Evolutionary conservation across 2,329 filamentous ascomycete species (phyloP), one percentile per base, ranked within the genome.

Genomic region (Podosphaera xanthii): DNA sequence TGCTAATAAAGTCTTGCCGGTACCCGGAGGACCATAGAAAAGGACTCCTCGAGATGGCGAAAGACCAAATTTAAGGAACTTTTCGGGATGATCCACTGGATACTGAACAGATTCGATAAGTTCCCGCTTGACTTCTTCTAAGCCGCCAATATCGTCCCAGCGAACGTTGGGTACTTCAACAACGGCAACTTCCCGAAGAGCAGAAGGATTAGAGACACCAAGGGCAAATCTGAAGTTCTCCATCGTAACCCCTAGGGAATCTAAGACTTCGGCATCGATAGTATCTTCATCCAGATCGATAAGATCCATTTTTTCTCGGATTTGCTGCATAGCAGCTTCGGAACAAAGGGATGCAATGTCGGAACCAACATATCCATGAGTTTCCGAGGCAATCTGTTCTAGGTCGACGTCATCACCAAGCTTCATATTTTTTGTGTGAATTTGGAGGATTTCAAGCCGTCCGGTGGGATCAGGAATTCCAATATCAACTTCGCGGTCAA

Each of bases 401-500:
- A 98, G 81, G 69, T 98, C 92, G 62, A 98, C 92, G 67, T 97
- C 92, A 60, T 97, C 92, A 61, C 75, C 89, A 62, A 98, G 82
- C 79, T 98, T 98, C 92, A 98, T 98, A 81, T 98, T 98, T 85
- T 98, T 98, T 73, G 92, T 98, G 80, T 98, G 92, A 66, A 98
- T 98, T 74, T 94, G 88, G 62, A 98, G 83, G 70, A 98, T 97
- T 79, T 98, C 92, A 44, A 98, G 86, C 80, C 92, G 92, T 64
- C 92, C 92, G 67, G 91, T 97, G 58, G 92, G 92, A 75, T 97
- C 92, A 59, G 92, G 92, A 65, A 97, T 94, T 69, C 91, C 90
- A 69, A 98, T 96, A 70, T 98, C 92, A 64, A 98, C 91, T 74
- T 97, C 92, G 72, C 92, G 92, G 72, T 98, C 92, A 77, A 98